Conservation (phyloP, 164 flowering plant genomes). For the Macadamia tetraphylla region DNA sequence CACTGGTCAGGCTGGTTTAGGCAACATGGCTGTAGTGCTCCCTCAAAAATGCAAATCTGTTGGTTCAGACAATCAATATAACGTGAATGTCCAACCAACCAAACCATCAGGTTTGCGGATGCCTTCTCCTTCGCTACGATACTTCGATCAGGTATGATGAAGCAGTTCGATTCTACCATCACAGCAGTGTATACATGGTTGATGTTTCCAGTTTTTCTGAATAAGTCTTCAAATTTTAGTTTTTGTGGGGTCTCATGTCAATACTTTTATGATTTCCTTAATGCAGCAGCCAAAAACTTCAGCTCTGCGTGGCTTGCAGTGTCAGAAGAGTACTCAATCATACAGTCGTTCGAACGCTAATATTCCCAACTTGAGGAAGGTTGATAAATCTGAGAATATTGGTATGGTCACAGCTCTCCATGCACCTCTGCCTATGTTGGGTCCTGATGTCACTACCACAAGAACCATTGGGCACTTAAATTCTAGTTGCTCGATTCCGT, state of each 20-base stretch:
- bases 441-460: not conserved
- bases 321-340: constrained; percentile 16
- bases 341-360: constrained; percentile 15
- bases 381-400: constrained; percentile 1
- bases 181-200: not conserved
- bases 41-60: constrained; percentile 15
- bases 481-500: too few species aligned
- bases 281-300: constrained; percentile 46
- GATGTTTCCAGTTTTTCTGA: not conserved
- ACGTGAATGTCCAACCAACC: constrained; percentile 19
- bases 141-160: constrained; percentile 42
- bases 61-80: constrained; percentile 21
- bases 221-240: not conserved
- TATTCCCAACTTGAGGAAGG: constrained; percentile 13
- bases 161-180: not conserved
- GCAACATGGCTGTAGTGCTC: constrained; percentile 14
- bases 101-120: constrained; percentile 65
- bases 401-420: constrained; percentile 2
- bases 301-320: constrained; percentile 13
- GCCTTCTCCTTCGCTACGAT: not conserved
- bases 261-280: not conserved
- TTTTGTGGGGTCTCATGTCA: not conserved
- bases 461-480: constrained; percentile 3
- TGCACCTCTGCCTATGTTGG: constrained; percentile 5
- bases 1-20: constrained; percentile 12